Conservation (phyloP, 2,329 filamentous ascomycete genomes). For the Penicillium expansum region DNA sequence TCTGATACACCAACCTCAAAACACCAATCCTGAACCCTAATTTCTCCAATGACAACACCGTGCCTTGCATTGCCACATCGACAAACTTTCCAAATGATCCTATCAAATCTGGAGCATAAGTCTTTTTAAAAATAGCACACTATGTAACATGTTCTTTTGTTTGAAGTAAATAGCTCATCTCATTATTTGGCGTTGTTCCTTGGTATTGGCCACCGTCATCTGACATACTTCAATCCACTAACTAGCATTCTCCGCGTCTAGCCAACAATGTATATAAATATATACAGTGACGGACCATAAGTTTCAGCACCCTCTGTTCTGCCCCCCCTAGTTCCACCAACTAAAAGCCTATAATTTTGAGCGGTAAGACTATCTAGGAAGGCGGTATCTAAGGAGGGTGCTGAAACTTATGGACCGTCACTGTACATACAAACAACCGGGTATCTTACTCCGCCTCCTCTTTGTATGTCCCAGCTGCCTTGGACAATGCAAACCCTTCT, state of each 20-base stretch:
- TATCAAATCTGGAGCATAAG: not conserved
- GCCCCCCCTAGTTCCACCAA: no score
- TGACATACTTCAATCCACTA: constrained; percentile 6
- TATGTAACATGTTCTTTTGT: not conserved
- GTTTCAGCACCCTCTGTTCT: no score
- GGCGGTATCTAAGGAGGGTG: no score
- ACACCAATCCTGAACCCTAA: constrained; percentile 3
- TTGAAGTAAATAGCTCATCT: not conserved
- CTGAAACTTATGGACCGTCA: no score
- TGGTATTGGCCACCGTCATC: not conserved
- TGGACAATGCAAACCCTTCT: constrained; percentile 2
- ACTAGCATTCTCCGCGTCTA: constrained; percentile 12
- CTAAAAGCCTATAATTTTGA: no score
- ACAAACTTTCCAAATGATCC: not conserved
- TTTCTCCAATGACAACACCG: constrained; percentile 9
- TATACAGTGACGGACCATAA: no score
- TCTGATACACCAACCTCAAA: not conserved
- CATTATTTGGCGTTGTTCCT: not conserved
- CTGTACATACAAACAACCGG: no score
- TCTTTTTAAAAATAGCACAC: not conserved
- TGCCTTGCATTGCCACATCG: not conserved
- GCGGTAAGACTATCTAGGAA: no score
- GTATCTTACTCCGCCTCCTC: no score
- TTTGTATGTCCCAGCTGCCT: no score
- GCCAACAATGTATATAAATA: no score